Evolutionary conservation across 495 filamentous ascomycete species (phyloP).

Genomic region (Xylaria intraflava): DNA sequence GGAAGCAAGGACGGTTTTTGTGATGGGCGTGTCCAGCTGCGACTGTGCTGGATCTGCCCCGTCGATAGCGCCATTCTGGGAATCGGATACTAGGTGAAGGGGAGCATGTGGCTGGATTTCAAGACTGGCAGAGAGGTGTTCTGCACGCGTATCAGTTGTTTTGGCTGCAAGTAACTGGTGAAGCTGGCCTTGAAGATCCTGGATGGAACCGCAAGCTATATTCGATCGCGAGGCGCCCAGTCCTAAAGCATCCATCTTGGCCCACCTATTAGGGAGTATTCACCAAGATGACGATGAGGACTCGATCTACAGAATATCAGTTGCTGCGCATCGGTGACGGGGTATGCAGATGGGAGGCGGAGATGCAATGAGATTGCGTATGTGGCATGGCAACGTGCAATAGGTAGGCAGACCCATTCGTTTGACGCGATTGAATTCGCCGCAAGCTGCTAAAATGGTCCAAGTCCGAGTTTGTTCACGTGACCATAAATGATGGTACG

Average conservation of each 20-base stretch:
- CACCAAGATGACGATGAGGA: not conserved
- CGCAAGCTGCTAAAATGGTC: too few relatives aligned
- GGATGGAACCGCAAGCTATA: constrained; percentile 30
- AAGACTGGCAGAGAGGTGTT: constrained; percentile 34
- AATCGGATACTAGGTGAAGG: constrained; percentile 30
- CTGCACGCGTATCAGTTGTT: constrained; percentile 32
- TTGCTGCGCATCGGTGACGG: not conserved
- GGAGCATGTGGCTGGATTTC: constrained; percentile 31
- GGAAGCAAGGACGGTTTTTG: constrained; percentile 23
- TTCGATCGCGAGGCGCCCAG: constrained; percentile 22
- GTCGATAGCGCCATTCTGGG: constrained; percentile 27
- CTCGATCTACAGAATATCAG: not conserved
- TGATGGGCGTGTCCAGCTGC: constrained; percentile 11
- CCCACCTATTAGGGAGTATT: not conserved
- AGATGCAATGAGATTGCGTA: not conserved
- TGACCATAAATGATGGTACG: not conserved
- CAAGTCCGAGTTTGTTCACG: not conserved
- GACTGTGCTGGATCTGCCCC: constrained; percentile 19
- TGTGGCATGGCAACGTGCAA: not conserved
- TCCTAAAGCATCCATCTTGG: constrained; percentile 34
- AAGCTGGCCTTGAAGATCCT: constrained; percentile 34
- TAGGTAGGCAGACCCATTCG: not conserved
- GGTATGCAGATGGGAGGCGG: not conserved
- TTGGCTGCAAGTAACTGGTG: constrained; percentile 28
- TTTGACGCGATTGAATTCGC: not conserved